Evolutionary conservation across 2,329 filamentous ascomycete genomes (phyloP).

Genomic region (Trichoderma asperellum): DNA sequence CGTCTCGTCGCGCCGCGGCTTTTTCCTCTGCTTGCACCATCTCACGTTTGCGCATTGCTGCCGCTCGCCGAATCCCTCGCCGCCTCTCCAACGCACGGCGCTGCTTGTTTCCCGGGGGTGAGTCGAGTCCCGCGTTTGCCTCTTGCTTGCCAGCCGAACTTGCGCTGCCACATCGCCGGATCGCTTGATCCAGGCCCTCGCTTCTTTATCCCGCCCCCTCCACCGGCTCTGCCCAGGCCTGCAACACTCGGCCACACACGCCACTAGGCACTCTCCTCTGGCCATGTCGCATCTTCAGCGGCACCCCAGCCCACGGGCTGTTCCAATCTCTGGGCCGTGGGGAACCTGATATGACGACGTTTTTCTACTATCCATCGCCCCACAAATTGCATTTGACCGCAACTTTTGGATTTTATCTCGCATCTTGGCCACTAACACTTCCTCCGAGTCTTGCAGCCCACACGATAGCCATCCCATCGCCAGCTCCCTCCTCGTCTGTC

Average conservation of each 20-base stretch:
- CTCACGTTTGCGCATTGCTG: slow-evolving; percentile 17
- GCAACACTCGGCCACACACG: slow-evolving; percentile 7
- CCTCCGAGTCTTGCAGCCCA: slow-evolving; percentile 1
- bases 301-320: slow-evolving; percentile 4
- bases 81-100: slow-evolving; percentile 2
- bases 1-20: slow-evolving; percentile 12
- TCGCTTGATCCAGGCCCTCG: slow-evolving; percentile 24
- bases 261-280: background rate
- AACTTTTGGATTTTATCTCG: slow-evolving; percentile 28
- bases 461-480: slow-evolving; percentile 13
- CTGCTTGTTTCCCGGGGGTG: slow-evolving; percentile 20
- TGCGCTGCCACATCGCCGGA: slow-evolving; percentile 6
- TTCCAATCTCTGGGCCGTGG: slow-evolving; percentile 23
- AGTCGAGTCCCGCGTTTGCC: slow-evolving; percentile 1
- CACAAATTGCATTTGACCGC: slow-evolving; percentile 29
- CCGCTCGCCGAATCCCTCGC: slow-evolving; percentile 18
- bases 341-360: slow-evolving; percentile 24
- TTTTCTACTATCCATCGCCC: slow-evolving; percentile 24
- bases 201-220: slow-evolving; percentile 22
- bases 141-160: slow-evolving; percentile 3
- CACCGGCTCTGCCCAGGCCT: background rate
- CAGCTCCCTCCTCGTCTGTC: slow-evolving; percentile 5
- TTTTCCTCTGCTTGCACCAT: background rate
- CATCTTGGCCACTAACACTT: slow-evolving; percentile 24
- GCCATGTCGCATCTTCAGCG: slow-evolving; percentile 23